Base-by-base conservation (phyloP, 1,284 basidiomycete genomes). In the Cystobasidium slooffiae region DNA sequence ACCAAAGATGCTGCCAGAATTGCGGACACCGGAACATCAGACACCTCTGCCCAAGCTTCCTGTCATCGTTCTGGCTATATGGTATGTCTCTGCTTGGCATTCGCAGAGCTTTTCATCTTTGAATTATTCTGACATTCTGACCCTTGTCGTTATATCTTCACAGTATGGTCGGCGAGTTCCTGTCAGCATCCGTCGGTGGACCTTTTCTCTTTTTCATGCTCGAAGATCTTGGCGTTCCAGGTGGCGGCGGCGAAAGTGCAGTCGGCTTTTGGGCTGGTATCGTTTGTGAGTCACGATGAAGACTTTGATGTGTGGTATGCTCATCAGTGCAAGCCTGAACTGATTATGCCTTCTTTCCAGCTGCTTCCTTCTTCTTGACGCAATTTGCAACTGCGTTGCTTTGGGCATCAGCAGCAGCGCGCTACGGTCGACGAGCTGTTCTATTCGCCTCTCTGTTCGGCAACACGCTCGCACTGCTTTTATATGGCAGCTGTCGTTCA, bases 161-260 rank as follows among this genome's bases (percentile, higher is more conserved):
- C 61, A n/a, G 16, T 9, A 91, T 97, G 90, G 86, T 96, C 18
- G 93, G 93, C 58, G 94, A 97, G 83, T 94, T 97, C 80, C 83
- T 97, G 55, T 91, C 90, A 8, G 94, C 94, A 31, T 63, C 61
- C n/a, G 64, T 74, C 9, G 64, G 52, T 41, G 64, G 65, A 1
- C 93, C 92, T 10, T 95, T 94, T 81, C 82, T 94, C 64, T 84
- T 94, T 73, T 93, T 93, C 84, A 96, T 97, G 94, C 92, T 97
- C 24, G 91, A 92, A 85, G 89, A 88, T 9, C 91, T 92, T 80
- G 87, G 87, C 31, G 86, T 85, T 72, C 85, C 88, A 59, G 81
- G 84, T 8, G 88, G 89, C 22, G 77, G 78, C 12, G 79, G 78
- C 74, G 91, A 92, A 77, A 87, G 91, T 8, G 88, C 89, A 73